Evolutionary conservation across 2,329 filamentous ascomycete species (phyloP), one percentile per base, ranked within the genome.

Genomic region (Geosmithia morbida): DNA sequence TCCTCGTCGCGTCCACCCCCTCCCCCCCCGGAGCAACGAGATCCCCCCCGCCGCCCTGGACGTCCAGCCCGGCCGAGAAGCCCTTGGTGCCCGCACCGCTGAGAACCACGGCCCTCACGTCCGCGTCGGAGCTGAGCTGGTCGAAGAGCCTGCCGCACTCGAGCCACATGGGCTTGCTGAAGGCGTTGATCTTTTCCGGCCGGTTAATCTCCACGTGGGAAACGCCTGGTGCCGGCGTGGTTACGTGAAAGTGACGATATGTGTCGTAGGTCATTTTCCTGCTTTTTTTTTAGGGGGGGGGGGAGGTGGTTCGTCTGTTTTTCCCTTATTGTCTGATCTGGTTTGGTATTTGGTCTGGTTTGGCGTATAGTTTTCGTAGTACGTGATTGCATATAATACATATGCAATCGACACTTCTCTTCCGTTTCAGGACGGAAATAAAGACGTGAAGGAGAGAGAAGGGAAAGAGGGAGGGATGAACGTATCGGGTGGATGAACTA

Each of bases 201-300:
- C 89, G 78, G 69, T 94, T 89, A 66, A 94, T 94, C 66, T 96
- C 83, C 50, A 97, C 84, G 61, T 94, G 87, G n/a, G 82, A 85
- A 45, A 96, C 82, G 67, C 80, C 80, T 57, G 82, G 74, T 39
- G 67, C 58, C 0, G 88, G 86, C 41, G 79, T 80, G n/a, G 75
- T 79, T 55, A 94, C 71, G 53, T 80, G 78, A 74, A 87, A 88
- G 70, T 85, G 71, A 54, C 81, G 68, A 66, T 77, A 82, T 37
- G 54, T 53, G 40, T 64, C 53, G 59, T 76, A 74, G 47, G 59
- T 63, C 33, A 37, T 37, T 18, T 57, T 51, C 13, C 47, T n/a
- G 54, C 55, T 56, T 49, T 37, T 11, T 26, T 19, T 14, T 8
- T 39, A 10, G 20, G 29, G 20, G 30, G 7, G 40, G 17, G 30